Percentiles rank a stretch among this genome's conserved stretches.
These are phyloP conservation scores for Raffaelea albimanens DNA, from an alignment of 2,329 filamentous ascomycete genomes.

Conservation along the genomic window DNA sequence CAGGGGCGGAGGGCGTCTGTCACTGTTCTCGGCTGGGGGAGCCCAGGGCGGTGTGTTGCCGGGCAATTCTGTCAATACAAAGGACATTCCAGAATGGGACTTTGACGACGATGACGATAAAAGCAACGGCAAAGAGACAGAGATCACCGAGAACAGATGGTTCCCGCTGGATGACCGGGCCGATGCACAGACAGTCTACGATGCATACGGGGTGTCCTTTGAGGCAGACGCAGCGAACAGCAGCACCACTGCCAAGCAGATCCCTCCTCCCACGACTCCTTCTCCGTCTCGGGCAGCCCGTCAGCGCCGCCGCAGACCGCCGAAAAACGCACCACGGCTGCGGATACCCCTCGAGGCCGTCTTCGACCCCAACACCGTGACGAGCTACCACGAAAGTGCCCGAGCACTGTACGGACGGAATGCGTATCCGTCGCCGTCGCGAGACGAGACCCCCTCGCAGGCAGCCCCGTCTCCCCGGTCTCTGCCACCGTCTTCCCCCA, in stretches of 20 bases:
- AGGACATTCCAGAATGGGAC: constrained; percentile 35
- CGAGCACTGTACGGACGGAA: constrained; percentile 45
- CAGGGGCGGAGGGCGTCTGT: constrained; percentile 59
- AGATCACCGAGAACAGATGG: constrained; percentile 13
- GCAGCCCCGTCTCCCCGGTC: constrained; percentile 11
- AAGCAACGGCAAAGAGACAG: constrained; percentile 21
- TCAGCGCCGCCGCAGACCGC: constrained; percentile 43
- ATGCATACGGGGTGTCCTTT: constrained; percentile 34
- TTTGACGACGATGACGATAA: constrained; percentile 43
- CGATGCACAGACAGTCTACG: constrained; percentile 48
- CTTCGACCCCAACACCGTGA: constrained; percentile 56
- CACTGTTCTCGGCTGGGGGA: constrained; percentile 49
- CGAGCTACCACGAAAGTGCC: constrained; percentile 55
- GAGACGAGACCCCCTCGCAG: too few relatives aligned
- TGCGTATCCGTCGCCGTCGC: constrained; percentile 20
- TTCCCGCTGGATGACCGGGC: constrained; percentile 16
- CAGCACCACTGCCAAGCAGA: not conserved
- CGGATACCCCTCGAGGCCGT: constrained; percentile 53
- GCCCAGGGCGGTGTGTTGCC: constrained; percentile 40
- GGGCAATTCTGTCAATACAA: too few relatives aligned
- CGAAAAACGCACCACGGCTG: constrained; percentile 46
- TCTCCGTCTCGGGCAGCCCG: constrained; percentile 35
- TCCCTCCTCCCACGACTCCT: constrained; percentile 23
- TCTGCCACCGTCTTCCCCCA: too few relatives aligned
- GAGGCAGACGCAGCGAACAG: not conserved